phyloP scores from a whole-genome alignment of 2,329 filamentous ascomycete genomes.

The Colletotrichum gigasporum region DNA sequence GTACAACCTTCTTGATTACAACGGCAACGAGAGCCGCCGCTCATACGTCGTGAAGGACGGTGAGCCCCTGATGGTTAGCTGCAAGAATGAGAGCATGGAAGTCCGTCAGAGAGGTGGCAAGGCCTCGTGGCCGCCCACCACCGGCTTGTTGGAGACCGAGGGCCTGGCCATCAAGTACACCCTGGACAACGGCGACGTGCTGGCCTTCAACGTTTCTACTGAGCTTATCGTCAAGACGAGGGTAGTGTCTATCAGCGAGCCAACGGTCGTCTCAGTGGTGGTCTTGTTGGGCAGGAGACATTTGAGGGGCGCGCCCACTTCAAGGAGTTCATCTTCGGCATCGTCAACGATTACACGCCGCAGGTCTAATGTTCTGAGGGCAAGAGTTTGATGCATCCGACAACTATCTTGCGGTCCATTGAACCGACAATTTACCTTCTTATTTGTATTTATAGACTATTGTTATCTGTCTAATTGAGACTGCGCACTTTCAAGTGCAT shows the following conservation, averaged over 20 bases:
- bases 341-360: neutral
- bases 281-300: neutral
- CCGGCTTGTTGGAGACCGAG: neutral
- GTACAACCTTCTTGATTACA: conserved; percentile 45
- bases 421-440: too few species aligned
- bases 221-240: neutral
- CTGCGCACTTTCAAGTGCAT: too few species aligned
- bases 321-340: neutral
- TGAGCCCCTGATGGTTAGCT: conserved; percentile 38
- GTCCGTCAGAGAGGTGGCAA: conserved; percentile 33
- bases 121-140: conserved; percentile 28
- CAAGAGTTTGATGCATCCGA: too few species aligned
- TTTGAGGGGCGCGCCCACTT: neutral
- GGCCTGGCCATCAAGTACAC: neutral
- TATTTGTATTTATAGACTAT: too few species aligned
- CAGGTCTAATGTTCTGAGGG: neutral
- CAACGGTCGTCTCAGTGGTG: neutral
- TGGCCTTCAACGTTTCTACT: neutral
- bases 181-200: neutral
- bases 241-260: neutral
- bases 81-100: conserved; percentile 31
- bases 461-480: too few species aligned
- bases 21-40: conserved; percentile 35
- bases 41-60: conserved; percentile 43
- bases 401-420: too few species aligned